These are phyloP conservation scores for Metroxylon sagu DNA, from an alignment of 176 grass and related monocot species.

Conservation along the genomic window DNA sequence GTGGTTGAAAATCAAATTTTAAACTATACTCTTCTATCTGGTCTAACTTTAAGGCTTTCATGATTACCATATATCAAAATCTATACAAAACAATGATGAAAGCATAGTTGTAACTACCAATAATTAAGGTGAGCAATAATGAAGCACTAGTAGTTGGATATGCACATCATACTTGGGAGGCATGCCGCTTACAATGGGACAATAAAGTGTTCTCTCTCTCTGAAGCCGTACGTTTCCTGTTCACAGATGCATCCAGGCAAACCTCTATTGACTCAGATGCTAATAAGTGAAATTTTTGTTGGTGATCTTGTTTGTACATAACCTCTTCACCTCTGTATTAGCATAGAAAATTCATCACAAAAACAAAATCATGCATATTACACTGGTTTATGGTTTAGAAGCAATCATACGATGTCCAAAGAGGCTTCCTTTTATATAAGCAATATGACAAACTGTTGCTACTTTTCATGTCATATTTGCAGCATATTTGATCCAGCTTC, in stretches of 20 bases:
- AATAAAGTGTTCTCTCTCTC: conserved; percentile 26
- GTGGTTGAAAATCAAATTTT: too few species aligned
- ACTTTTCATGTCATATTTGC: conserved; percentile 21
- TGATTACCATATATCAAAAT: too few species aligned
- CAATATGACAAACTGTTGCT: conserved; percentile 42
- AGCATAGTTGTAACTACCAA: too few species aligned
- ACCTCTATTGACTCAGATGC: conserved; percentile 6
- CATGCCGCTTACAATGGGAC: conserved; percentile 65
- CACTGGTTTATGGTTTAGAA: conserved; percentile 1
- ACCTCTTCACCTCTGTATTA: conserved; percentile 29
- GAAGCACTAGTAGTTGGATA: too few species aligned
- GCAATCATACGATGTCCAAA: conserved; percentile 35
- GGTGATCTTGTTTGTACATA: conserved; percentile 24
- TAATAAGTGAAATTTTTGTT: conserved; percentile 44
- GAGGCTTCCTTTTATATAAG: conserved; percentile 38
- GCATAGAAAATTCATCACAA: conserved; percentile 17
- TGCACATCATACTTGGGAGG: conserved; percentile 43
- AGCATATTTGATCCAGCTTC: conserved; percentile 54
- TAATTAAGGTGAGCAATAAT: too few species aligned
- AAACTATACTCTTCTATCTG: too few species aligned
- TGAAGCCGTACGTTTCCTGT: conserved; percentile 28
- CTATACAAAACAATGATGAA: too few species aligned
- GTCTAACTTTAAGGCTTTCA: too few species aligned
- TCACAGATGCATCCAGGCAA: conserved; percentile 65
- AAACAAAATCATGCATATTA: conserved; percentile 11